These are phyloP conservation scores for Paecilomyces niveus DNA, from an alignment of 2,329 filamentous ascomycete species.

Conservation along the genomic window DNA sequence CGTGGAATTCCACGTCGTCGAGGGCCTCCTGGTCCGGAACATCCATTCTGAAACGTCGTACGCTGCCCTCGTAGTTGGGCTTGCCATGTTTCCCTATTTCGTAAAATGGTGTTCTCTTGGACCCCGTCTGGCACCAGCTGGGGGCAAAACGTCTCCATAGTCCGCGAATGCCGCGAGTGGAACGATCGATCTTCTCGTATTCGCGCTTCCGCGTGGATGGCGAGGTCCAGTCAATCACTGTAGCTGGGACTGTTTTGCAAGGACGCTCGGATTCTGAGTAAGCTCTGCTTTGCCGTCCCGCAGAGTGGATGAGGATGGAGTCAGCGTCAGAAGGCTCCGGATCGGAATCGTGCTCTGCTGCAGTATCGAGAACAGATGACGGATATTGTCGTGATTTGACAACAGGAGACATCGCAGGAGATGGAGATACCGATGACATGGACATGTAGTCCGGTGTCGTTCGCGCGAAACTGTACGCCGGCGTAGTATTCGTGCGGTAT, in stretches of 20 bases:
- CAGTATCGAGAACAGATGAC: not conserved
- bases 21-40: conserved; percentile 25
- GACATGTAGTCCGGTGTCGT: not conserved
- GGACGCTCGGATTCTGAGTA: conserved; percentile 2
- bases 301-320: conserved; percentile 5
- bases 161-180: conserved; percentile 34
- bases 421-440: not conserved
- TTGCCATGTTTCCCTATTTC: conserved; percentile 30
- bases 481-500: not conserved
- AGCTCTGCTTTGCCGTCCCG: conserved; percentile 1
- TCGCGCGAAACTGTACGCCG: not conserved
- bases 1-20: conserved; percentile 11
- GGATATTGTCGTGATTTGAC: not conserved
- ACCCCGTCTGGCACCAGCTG: conserved; percentile 28
- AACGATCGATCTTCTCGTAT: conserved; percentile 49
- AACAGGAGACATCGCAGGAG: not conserved
- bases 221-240: conserved; percentile 42
- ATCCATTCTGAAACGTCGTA: conserved; percentile 40
- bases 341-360: not conserved
- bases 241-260: conserved; percentile 23
- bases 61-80: conserved; percentile 35
- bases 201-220: conserved; percentile 36
- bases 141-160: conserved; percentile 36
- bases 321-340: conserved; percentile 1
- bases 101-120: conserved; percentile 33